Conservation (phyloP, 371 early-diverging fungal species). For the Gilbertella persicaria region DNA sequence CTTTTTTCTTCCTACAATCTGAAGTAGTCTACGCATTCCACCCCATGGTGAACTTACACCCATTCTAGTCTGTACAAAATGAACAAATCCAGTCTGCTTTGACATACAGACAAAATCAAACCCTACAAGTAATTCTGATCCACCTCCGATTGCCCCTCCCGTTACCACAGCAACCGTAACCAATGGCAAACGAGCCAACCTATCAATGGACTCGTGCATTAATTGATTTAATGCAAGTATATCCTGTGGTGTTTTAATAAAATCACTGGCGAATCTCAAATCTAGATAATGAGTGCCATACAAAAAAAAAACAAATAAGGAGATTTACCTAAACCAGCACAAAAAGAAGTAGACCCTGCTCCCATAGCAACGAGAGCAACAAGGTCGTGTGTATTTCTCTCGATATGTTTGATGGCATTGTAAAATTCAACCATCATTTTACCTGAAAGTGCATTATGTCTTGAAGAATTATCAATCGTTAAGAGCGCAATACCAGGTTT, state of each 20-base stretch:
- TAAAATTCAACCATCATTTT: slow-evolving; percentile 74
- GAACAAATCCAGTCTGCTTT: slow-evolving; percentile 34
- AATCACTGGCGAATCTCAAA: slow-evolving; percentile 51
- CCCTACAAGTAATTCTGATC: slow-evolving; percentile 68
- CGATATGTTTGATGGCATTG: slow-evolving; percentile 53
- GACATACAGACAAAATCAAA: slow-evolving; percentile 65
- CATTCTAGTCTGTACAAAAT: slow-evolving; percentile 70
- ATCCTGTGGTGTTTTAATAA: slow-evolving; percentile 45
- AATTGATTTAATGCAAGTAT: slow-evolving; percentile 53
- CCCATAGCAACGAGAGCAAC: slow-evolving; percentile 62
- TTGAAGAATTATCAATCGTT: slow-evolving; percentile 50
- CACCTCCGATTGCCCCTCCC: slow-evolving; percentile 73
- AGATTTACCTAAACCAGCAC: slow-evolving; percentile 68
- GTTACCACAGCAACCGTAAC: slow-evolving; percentile 66
- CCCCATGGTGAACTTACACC: slow-evolving; percentile 69
- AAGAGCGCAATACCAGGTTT: slow-evolving; percentile 53
- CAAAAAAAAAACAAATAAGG: no score
- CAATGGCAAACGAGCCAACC: slow-evolving; percentile 59
- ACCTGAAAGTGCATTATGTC: slow-evolving; percentile 70
- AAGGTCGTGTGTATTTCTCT: slow-evolving; percentile 23
- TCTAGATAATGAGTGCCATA: slow-evolving; percentile 36
- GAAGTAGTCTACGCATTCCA: slow-evolving; percentile 56
- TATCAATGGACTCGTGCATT: slow-evolving; percentile 63
- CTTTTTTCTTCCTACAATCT: slow-evolving; percentile 51
- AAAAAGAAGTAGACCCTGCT: slow-evolving; percentile 52